phyloP scores from a whole-genome alignment of 768 basidiomycete genomes.

The Kwoniella newhampshirensis region DNA sequence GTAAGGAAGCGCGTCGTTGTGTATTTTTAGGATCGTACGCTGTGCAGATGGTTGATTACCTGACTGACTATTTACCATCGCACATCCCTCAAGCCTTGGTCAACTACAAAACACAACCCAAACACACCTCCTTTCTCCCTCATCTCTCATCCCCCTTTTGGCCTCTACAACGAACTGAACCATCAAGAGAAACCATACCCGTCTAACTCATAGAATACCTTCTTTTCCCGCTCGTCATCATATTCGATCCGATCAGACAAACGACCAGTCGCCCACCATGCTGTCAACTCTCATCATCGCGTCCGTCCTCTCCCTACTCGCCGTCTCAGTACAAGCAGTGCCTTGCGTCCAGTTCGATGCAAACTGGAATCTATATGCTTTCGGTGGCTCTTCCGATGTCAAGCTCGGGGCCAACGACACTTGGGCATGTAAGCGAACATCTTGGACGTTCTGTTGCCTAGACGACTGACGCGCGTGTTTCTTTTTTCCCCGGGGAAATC shows the following conservation, averaged over 20 bases:
- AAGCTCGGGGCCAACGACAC: constrained; percentile 68
- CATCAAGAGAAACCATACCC: too few relatives aligned
- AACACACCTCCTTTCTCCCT: constrained; percentile 5
- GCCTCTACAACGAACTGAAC: too few relatives aligned
- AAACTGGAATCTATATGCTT: constrained; percentile 78
- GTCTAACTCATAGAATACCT: neutral
- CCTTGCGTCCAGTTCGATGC: constrained; percentile 78
- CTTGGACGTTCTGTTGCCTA: constrained; percentile 1
- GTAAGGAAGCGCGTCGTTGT: too few relatives aligned
- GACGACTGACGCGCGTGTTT: neutral
- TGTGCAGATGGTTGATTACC: constrained; percentile 5
- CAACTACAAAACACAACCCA: neutral
- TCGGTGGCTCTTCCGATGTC: constrained; percentile 83
- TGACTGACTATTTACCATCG: neutral
- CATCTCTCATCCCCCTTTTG: neutral
- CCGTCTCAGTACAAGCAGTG: constrained; percentile 37
- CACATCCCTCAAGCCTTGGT: constrained; percentile 5
- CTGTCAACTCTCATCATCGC: constrained; percentile 20
- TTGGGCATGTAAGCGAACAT: constrained; percentile 62
- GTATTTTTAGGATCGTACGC: too few relatives aligned
- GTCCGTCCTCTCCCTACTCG: constrained; percentile 34
- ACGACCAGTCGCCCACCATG: constrained; percentile 3
- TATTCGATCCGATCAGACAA: neutral
- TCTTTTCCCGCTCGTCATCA: too few relatives aligned
- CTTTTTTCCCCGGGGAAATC: neutral